Percentiles rank a stretch among this genome's conserved stretches.
Evolutionary conservation across 2,329 filamentous ascomycete genomes (phyloP).

Genomic region (Colletotrichum lindemuthianum): DNA sequence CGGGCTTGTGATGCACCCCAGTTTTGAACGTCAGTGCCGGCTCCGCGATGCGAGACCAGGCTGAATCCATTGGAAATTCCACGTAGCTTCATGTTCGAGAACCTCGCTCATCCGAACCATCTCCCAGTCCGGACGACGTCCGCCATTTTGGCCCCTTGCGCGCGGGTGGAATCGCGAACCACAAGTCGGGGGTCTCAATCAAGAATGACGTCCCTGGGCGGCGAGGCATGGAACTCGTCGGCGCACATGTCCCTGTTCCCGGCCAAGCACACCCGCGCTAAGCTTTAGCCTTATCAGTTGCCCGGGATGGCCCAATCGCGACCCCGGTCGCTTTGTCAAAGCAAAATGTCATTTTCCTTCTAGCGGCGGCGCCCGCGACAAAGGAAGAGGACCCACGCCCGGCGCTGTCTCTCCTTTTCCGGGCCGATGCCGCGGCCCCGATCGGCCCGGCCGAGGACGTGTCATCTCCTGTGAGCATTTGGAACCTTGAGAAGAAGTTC

Average conservation of each 20-base stretch:
- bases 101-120: neutral
- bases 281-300: slow-evolving; percentile 35
- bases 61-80: slow-evolving; percentile 5
- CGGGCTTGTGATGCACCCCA: slow-evolving; percentile 15
- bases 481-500: no score
- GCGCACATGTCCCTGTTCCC: slow-evolving; percentile 20
- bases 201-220: slow-evolving; percentile 17
- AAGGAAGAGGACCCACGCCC: slow-evolving; percentile 10
- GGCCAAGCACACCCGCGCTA: slow-evolving; percentile 15
- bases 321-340: slow-evolving; percentile 29
- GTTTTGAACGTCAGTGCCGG: slow-evolving; percentile 10
- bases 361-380: slow-evolving; percentile 6
- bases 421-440: slow-evolving; percentile 9
- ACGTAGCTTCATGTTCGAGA: slow-evolving; percentile 7
- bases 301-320: slow-evolving; percentile 20
- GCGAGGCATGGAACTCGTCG: neutral
- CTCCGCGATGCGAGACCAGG: slow-evolving; percentile 10
- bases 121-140: slow-evolving; percentile 22
- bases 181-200: slow-evolving; percentile 24
- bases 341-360: slow-evolving; percentile 30
- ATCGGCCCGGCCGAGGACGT: slow-evolving; percentile 16
- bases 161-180: slow-evolving; percentile 18
- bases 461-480: no score
- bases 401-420: slow-evolving; percentile 15
- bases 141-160: slow-evolving; percentile 22